Evolutionary conservation across 2,329 filamentous ascomycete genomes (phyloP).

Genomic region (Xylaria sp.): DNA sequence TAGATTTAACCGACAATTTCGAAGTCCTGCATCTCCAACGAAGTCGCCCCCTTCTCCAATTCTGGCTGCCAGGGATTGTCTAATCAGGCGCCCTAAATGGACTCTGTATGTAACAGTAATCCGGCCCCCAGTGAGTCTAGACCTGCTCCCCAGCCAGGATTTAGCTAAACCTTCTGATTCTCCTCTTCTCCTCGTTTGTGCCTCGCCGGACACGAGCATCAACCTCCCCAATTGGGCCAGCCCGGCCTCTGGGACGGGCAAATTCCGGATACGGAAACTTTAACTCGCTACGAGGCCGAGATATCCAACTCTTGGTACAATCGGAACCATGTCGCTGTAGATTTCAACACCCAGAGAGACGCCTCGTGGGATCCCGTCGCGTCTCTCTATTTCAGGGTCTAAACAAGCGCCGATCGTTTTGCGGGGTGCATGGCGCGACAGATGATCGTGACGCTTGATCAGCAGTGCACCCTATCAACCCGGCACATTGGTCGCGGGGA

Average conservation of each 20-base stretch:
- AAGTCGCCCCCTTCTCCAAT: constrained; percentile 10
- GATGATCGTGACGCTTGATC: constrained; percentile 18
- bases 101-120: background rate
- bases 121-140: background rate
- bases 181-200: background rate
- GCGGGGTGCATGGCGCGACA: constrained; percentile 34
- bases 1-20: constrained; percentile 7
- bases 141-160: background rate
- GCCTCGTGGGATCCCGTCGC: constrained; percentile 14
- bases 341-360: background rate
- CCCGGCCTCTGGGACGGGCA: background rate
- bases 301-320: background rate
- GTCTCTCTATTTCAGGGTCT: constrained; percentile 25
- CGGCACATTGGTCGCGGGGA: constrained; percentile 11
- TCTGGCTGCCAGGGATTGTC: constrained; percentile 10
- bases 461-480: constrained; percentile 18
- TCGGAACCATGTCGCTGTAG: no score
- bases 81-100: constrained; percentile 4
- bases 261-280: background rate
- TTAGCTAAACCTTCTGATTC: background rate
- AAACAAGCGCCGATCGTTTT: constrained; percentile 33
- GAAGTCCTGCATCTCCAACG: constrained; percentile 14
- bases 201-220: background rate
- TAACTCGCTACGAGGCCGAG: background rate
- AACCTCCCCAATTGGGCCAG: background rate